These are phyloP conservation scores for Cetradonia linearis DNA, from an alignment of 495 filamentous ascomycete genomes.

Conservation along the genomic window DNA sequence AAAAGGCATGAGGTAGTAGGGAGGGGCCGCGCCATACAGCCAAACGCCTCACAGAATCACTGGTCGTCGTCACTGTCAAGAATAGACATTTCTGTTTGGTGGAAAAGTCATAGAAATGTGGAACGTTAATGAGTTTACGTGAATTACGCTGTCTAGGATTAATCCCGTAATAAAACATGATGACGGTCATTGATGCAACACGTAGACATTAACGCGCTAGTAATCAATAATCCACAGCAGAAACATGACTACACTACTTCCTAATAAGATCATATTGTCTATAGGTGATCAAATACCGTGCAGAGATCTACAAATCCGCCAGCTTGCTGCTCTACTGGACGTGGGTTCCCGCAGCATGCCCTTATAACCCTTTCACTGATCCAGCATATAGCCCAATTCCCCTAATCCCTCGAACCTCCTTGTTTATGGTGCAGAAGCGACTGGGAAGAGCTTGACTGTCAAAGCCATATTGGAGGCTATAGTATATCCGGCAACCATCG, in stretches of 20 bases:
- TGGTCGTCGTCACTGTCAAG: no score
- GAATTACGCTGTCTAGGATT: no score
- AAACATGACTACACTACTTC: background rate
- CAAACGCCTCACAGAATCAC: no score
- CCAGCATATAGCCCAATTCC: background rate
- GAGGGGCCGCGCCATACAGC: no score
- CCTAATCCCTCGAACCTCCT: slow-evolving; percentile 44
- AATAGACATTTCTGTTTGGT: no score
- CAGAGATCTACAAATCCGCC: slow-evolving; percentile 31
- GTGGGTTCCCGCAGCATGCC: slow-evolving; percentile 32
- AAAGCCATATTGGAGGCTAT: slow-evolving; percentile 48
- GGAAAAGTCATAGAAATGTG: no score
- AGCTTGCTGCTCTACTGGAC: slow-evolving; percentile 51
- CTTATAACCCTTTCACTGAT: background rate
- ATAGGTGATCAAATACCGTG: background rate
- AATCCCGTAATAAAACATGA: no score
- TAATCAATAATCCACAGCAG: background rate
- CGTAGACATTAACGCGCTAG: background rate
- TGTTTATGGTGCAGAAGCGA: slow-evolving; percentile 80
- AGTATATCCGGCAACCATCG: slow-evolving; percentile 52
- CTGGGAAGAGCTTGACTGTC: slow-evolving; percentile 72
- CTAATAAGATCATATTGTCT: background rate
- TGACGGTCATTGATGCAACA: background rate
- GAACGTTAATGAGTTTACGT: no score
- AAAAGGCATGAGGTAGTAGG: no score